Evolutionary conservation across 2,329 filamentous ascomycete species (phyloP), one percentile per base, ranked within the genome.

Genomic region (Fusarium poae): DNA sequence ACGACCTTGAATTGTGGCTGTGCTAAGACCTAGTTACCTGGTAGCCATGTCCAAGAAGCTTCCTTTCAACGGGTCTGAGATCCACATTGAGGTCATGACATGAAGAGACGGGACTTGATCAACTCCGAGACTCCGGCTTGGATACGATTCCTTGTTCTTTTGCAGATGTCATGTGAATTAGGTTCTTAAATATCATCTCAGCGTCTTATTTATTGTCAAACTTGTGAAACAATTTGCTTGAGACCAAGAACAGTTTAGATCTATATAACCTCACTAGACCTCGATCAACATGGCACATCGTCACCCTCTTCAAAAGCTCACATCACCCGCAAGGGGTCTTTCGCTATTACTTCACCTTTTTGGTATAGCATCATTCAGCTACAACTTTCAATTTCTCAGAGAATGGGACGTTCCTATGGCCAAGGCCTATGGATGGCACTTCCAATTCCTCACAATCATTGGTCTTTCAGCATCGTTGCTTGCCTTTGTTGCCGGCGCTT

Each of bases 391-490:
- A 61, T 88, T 85, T 70, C 79, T 89, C 4, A 71, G 76, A 18
- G 67, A 72, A 15, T 86, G 83, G 77, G 84, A 86, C 3, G 85
- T 82, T 13, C 78, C 82, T 52, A 84, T 89, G 44, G 85, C 85
- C 51, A 79, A 82, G 1, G 83, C 88, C 2, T 92, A 90, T 72
- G 91, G 91, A 59, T 85, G 90, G 79, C 86, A 91, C 74, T 86
- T 89, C 66, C 89, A 92, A 77, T 92, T 91, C 74, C 84, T 94
- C 32, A 94, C 91, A 68, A 93, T 93, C 74, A 85, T 93, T 60
- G 91, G 90, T 27, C 84, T 93, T 43, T 81, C 84, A 2, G 80
- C 91, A 25, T 85, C 90, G 1, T 83, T 87, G 13, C 70, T 84
- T 45, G 90, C 88, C 51, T 93, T 93, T 76, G 70, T 78, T 50